Percentiles rank a stretch among this genome's conserved stretches.
phyloP scores from a whole-genome alignment of 495 filamentous ascomycete species.

The Aspergillus ellipticus region DNA sequence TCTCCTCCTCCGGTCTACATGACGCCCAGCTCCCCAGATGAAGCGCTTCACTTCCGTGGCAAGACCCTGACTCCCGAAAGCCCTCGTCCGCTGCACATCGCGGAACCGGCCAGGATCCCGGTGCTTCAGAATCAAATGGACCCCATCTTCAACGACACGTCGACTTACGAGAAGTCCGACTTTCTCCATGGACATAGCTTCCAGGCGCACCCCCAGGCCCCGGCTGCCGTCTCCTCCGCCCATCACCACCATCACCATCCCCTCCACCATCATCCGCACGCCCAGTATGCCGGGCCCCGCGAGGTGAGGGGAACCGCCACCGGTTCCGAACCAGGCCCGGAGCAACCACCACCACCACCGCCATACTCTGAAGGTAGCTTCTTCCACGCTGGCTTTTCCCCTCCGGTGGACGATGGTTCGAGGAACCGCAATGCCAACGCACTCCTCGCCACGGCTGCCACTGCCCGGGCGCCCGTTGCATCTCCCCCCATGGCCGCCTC shows the following conservation, averaged over 20 bases:
- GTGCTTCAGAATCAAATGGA: constrained; percentile 72
- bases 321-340: constrained; percentile 22
- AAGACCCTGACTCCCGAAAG: constrained; percentile 69
- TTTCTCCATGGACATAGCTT: constrained; percentile 8
- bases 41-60: constrained; percentile 63
- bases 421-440: constrained; percentile 18
- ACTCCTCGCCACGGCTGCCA: constrained; percentile 19
- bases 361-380: constrained; percentile 27
- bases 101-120: constrained; percentile 66
- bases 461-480: constrained; percentile 10
- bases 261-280: background rate
- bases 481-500: constrained; percentile 18
- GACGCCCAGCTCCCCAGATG: constrained; percentile 60
- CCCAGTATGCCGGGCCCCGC: constrained; percentile 19
- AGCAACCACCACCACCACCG: constrained; percentile 13
- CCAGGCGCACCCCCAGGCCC: constrained; percentile 20
- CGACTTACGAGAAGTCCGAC: constrained; percentile 44
- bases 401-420: constrained; percentile 14
- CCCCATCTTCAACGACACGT: constrained; percentile 65
- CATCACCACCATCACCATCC: too few species aligned
- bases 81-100: constrained; percentile 65
- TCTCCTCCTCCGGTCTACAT: constrained; percentile 44
- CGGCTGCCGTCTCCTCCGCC: constrained; percentile 6
- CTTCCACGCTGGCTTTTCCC: constrained; percentile 19
- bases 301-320: constrained; percentile 18